Conservation (phyloP, 1,139 yeast species). For the Suhomyces terraborum region DNA sequence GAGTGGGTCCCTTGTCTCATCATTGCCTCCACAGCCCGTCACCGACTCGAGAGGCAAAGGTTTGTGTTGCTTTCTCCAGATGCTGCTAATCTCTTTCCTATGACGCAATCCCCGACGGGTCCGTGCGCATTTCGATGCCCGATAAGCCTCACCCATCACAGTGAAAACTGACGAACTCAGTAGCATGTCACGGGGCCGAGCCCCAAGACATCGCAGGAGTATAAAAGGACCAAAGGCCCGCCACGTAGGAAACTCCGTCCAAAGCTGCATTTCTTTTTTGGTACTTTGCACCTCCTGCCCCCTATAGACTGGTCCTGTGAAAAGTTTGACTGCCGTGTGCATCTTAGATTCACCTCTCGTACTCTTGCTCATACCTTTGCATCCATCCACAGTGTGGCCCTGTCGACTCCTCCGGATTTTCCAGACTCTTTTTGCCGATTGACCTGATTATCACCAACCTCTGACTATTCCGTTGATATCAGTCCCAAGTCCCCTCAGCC, state of each 20-base stretch:
- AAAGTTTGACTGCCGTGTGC: no score
- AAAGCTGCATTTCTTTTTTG: no score
- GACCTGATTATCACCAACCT: no score
- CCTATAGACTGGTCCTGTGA: no score
- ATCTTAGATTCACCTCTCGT: no score
- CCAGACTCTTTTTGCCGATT: no score
- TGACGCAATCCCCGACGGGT: constrained; percentile 4
- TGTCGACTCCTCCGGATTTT: no score
- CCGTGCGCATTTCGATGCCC: constrained; percentile 6
- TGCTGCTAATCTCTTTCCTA: neutral
- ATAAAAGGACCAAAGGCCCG: constrained; percentile 2
- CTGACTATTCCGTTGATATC: no score
- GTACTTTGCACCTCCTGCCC: no score
- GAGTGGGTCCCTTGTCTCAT: neutral
- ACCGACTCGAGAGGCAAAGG: neutral
- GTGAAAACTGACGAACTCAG: constrained; percentile 3
- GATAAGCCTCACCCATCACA: constrained; percentile 6
- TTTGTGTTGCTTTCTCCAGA: neutral
- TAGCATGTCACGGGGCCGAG: constrained; percentile 1
- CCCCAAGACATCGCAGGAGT: neutral
- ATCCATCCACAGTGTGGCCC: no score
- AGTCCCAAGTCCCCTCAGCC: no score
- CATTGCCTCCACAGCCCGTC: neutral
- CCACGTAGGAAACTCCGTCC: neutral
- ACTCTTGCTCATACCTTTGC: no score